A percentile compares a stretch with the other conserved stretches of the same genome.
These are phyloP conservation scores for Coemansia sp. DNA, from an alignment of 192 early-diverging fungal genomes.

Conservation along the genomic window DNA sequence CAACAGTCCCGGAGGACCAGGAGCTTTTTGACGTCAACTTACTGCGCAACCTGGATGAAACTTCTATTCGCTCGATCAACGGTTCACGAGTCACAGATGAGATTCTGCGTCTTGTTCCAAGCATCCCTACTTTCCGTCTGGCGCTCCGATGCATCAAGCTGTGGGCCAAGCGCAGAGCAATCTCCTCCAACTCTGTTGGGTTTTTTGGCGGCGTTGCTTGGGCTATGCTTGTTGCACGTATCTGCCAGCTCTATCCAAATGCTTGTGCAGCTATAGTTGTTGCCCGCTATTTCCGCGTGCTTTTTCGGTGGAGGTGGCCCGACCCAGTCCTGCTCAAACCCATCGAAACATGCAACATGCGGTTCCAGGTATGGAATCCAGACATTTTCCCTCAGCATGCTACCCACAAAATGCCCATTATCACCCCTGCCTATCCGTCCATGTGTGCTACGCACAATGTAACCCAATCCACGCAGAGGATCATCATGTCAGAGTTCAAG, in stretches of 20 bases:
- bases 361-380: conserved; percentile 95
- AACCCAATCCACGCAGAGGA: conserved; percentile 74
- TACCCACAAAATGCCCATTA: conserved; percentile 93
- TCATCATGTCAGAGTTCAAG: conserved; percentile 85
- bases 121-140: conserved; percentile 83
- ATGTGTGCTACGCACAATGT: conserved; percentile 99
- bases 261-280: conserved; percentile 87
- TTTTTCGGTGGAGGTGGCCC: conserved; percentile 92
- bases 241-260: conserved; percentile 96
- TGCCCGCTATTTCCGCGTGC: conserved; percentile 83
- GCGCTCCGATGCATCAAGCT: conserved; percentile 92
- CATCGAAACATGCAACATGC: conserved; percentile 84
- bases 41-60: conserved; percentile 84
- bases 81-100: conserved; percentile 96
- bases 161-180: conserved; percentile 91
- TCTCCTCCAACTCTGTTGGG: conserved; percentile 97
- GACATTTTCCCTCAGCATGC: conserved; percentile 77
- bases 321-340: conserved; percentile 84
- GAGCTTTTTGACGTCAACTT: conserved; percentile 85
- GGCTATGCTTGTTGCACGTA: conserved; percentile 94
- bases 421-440: conserved; percentile 97
- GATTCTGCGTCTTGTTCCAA: conserved; percentile 90
- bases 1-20: conserved; percentile 80
- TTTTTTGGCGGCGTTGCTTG: conserved; percentile 98
- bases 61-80: conserved; percentile 86